A percentile compares a stretch with the other conserved stretches of the same genome.
phyloP scores from a whole-genome alignment of 2,329 filamentous ascomycete genomes.

The Clarireedia homoeocarpa region DNA sequence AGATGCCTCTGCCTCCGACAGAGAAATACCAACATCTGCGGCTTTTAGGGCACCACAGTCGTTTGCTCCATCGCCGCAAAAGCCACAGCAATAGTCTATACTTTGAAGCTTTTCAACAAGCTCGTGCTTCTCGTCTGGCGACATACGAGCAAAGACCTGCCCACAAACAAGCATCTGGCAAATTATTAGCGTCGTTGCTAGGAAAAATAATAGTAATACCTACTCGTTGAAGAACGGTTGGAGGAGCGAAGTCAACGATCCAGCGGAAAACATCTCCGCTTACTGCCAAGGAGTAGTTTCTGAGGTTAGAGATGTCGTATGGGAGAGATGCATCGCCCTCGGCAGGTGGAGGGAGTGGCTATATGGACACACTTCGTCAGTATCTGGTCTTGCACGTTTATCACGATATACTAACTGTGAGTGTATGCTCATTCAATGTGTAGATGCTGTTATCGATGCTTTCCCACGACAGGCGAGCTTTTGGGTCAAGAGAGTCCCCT shows the following conservation, averaged over 20 bases:
- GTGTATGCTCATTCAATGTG: slow-evolving; percentile 68
- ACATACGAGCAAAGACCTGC: slow-evolving; percentile 97
- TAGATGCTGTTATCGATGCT: slow-evolving; percentile 83
- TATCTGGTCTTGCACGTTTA: slow-evolving; percentile 31
- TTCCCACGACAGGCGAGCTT: slow-evolving; percentile 76
- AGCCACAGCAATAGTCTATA: slow-evolving; percentile 90
- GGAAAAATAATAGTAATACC: slow-evolving; percentile 20
- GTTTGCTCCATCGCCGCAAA: slow-evolving; percentile 96
- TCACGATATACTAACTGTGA: slow-evolving; percentile 45
- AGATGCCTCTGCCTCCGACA: slow-evolving; percentile 94
- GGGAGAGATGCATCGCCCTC: slow-evolving; percentile 76
- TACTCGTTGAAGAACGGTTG: slow-evolving; percentile 67
- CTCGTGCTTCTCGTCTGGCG: slow-evolving; percentile 96
- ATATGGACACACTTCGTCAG: not conserved
- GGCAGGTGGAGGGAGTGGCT: slow-evolving; percentile 59
- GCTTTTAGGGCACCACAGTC: slow-evolving; percentile 96
- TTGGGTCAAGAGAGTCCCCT: slow-evolving; percentile 66
- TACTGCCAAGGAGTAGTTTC: slow-evolving; percentile 82
- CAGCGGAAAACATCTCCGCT: slow-evolving; percentile 94
- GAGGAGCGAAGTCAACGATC: slow-evolving; percentile 84
- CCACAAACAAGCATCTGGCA: slow-evolving; percentile 77
- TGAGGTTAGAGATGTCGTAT: slow-evolving; percentile 72
- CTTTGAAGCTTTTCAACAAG: slow-evolving; percentile 94
- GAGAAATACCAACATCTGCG: slow-evolving; percentile 91
- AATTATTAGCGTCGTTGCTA: slow-evolving; percentile 9